Percentiles rank a stretch among this genome's conserved stretches.
These are phyloP conservation scores for Saturnispora diversa DNA, from an alignment of 805 yeast genomes.

Conservation along the genomic window DNA sequence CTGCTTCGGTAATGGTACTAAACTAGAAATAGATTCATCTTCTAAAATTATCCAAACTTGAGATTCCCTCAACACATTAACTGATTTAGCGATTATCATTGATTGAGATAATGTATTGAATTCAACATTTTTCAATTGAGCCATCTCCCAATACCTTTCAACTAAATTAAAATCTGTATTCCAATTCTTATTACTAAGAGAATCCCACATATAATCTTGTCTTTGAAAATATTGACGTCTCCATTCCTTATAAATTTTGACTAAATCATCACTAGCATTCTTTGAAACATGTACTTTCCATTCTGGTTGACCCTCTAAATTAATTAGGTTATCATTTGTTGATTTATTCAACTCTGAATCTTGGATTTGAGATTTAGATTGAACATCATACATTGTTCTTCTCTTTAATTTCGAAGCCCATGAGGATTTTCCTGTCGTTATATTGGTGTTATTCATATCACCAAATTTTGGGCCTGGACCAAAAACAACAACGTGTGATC, in stretches of 20 bases:
- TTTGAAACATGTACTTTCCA: slow-evolving; percentile 10
- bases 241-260: slow-evolving; percentile 12
- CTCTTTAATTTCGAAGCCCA: slow-evolving; percentile 10
- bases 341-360: too few species aligned
- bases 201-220: slow-evolving; percentile 7
- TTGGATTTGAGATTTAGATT: not conserved
- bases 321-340: not conserved
- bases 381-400: slow-evolving; percentile 7
- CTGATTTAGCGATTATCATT: not conserved
- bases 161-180: slow-evolving; percentile 1
- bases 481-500: too few species aligned
- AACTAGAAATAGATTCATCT: not conserved
- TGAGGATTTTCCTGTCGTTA: not conserved
- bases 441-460: too few species aligned
- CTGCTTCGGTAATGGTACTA: not conserved
- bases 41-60: not conserved
- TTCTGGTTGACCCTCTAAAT: slow-evolving; percentile 8
- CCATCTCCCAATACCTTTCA: slow-evolving; percentile 2
- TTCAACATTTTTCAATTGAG: not conserved
- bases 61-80: not conserved
- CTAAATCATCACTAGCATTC: slow-evolving; percentile 1
- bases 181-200: slow-evolving; percentile 1
- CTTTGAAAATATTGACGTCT: slow-evolving; percentile 9
- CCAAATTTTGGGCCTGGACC: too few species aligned
- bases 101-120: not conserved